Evolutionary conservation across 306 rosid genomes (phyloP).

Genomic region (Quercus engelmannii): DNA sequence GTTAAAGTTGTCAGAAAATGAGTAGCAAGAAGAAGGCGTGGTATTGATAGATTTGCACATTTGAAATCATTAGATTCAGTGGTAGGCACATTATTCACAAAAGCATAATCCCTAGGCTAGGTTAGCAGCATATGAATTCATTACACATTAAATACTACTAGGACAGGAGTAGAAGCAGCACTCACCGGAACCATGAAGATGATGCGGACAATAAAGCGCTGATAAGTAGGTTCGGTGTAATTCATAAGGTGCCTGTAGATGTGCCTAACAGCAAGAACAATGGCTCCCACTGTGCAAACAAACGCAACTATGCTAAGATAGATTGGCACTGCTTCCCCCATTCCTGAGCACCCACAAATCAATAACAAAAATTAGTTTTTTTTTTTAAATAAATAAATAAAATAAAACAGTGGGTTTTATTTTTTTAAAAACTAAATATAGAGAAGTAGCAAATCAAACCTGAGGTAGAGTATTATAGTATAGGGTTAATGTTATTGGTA

Average conservation of each 20-base stretch:
- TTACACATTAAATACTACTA: background rate
- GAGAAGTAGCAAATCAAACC: too few relatives aligned
- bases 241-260: slow-evolving; percentile 86
- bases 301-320: slow-evolving; percentile 65
- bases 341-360: slow-evolving; percentile 2
- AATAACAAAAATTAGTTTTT: background rate
- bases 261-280: slow-evolving; percentile 67
- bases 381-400: too few relatives aligned
- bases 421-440: too few relatives aligned
- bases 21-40: too few relatives aligned
- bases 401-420: too few relatives aligned
- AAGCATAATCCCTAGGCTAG: too few relatives aligned
- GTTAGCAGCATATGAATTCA: background rate
- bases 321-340: slow-evolving; percentile 62
- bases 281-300: slow-evolving; percentile 82
- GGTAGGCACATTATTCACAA: too few relatives aligned
- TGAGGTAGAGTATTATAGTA: too few relatives aligned
- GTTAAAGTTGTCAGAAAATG: too few relatives aligned
- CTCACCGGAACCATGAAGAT: slow-evolving; percentile 96
- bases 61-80: too few relatives aligned
- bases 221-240: slow-evolving; percentile 95
- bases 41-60: too few relatives aligned
- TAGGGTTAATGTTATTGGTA: background rate
- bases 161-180: background rate
- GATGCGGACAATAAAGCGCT: slow-evolving; percentile 88